Evolutionary conservation across 192 early-diverging fungal genomes (phyloP).

Genomic region (Irineochytrium annulatum): DNA sequence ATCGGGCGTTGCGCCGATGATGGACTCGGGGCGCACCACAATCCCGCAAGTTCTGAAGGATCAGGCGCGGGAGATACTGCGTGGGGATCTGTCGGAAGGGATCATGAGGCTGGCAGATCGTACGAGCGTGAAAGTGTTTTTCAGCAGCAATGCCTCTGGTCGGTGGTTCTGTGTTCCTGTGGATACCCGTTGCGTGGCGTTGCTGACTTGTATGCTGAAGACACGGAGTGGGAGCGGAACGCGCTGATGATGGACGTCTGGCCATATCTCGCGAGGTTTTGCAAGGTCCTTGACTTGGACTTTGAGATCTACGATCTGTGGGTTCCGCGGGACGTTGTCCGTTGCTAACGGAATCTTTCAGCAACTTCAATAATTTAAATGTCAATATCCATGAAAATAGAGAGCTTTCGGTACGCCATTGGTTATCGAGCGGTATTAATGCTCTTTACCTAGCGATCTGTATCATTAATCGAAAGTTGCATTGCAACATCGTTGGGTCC

Average conservation of each 20-base stretch:
- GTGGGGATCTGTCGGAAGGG: slow-evolving; percentile 1
- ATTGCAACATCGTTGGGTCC: slow-evolving; percentile 16
- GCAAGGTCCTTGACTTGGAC: slow-evolving; percentile 14
- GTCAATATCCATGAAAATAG: slow-evolving; percentile 12
- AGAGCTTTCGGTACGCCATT: slow-evolving; percentile 5
- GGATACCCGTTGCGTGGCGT: neutral
- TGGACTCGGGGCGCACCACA: neutral
- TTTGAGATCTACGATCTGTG: slow-evolving; percentile 23
- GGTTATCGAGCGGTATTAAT: neutral
- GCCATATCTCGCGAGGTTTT: slow-evolving; percentile 15
- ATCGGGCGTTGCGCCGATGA: neutral
- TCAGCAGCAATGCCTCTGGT: slow-evolving; percentile 2
- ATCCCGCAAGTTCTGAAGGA: slow-evolving; percentile 4
- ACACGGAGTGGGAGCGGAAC: slow-evolving; percentile 20
- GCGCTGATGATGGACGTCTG: slow-evolving; percentile 10
- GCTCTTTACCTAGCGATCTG: slow-evolving; percentile 10
- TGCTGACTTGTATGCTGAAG: neutral
- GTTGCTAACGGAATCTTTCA: neutral
- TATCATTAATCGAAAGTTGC: slow-evolving; percentile 5
- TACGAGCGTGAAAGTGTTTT: neutral
- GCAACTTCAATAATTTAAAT: slow-evolving; percentile 18
- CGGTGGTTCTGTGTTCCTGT: neutral
- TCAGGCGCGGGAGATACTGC: neutral
- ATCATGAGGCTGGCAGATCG: neutral
- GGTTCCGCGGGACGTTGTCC: neutral